Conservation (phyloP, 108 stramenopile genomes). For the Epithemia pelagica region DNA sequence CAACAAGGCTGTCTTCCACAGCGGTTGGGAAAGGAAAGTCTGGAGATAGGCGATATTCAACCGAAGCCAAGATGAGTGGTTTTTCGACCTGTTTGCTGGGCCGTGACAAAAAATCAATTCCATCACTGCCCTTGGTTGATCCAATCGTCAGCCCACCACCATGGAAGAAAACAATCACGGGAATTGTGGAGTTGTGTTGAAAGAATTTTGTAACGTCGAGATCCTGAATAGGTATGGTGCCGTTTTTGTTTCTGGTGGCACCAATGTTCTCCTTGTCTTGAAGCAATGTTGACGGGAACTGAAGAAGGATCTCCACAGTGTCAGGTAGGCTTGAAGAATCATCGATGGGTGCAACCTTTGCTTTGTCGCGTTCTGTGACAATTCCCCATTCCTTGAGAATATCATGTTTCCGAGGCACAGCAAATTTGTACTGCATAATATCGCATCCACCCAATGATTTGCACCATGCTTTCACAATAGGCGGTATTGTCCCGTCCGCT, state of each 20-base stretch:
- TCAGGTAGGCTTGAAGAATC: not conserved
- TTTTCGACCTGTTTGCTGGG: not conserved
- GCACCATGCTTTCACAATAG: no score
- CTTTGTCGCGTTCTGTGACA: not conserved
- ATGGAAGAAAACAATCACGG: not conserved
- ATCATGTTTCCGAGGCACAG: not conserved
- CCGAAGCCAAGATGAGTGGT: not conserved
- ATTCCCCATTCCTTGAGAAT: constrained; percentile 1
- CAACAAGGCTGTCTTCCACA: constrained; percentile 1
- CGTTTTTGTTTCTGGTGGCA: not conserved
- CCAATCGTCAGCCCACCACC: not conserved
- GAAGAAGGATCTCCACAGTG: not conserved
- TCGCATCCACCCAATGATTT: not conserved
- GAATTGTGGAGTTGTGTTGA: not conserved
- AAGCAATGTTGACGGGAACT: not conserved
- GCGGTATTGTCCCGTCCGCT: not conserved
- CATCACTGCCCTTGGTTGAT: not conserved
- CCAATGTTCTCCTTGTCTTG: no score
- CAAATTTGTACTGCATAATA: constrained; percentile 3
- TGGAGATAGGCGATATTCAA: not conserved
- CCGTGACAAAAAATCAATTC: not conserved
- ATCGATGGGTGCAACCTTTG: not conserved
- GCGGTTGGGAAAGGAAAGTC: not conserved
- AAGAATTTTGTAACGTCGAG: not conserved
- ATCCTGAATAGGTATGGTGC: not conserved